These are phyloP conservation scores for Rhypophila decipiens DNA, from an alignment of 495 filamentous ascomycete genomes.

Conservation along the genomic window DNA sequence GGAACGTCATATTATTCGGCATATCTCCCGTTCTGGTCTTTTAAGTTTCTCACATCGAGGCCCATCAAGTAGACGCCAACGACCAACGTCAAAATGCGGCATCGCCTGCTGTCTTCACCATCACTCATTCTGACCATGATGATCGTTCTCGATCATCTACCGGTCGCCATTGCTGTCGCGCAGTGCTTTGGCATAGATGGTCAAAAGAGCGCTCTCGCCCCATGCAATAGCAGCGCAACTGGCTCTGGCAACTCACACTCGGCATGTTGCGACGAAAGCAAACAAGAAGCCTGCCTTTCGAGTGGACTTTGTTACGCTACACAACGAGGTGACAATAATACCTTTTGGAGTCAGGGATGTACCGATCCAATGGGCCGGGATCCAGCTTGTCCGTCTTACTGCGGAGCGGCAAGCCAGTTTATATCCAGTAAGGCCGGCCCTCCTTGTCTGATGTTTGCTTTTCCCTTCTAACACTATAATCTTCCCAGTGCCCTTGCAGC, in stretches of 20 bases:
- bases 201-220: constrained; percentile 11
- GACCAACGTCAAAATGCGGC: background rate
- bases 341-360: constrained; percentile 24
- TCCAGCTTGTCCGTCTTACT: constrained; percentile 25
- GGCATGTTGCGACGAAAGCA: constrained; percentile 22
- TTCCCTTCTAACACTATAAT: too few species aligned
- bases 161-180: background rate
- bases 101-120: background rate
- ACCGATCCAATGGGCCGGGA: constrained; percentile 25
- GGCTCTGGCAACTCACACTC: constrained; percentile 20
- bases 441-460: background rate
- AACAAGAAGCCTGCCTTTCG: constrained; percentile 27
- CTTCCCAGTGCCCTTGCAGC: constrained; percentile 12
- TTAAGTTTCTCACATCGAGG: too few species aligned
- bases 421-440: constrained; percentile 5
- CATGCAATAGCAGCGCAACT: constrained; percentile 13
- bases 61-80: background rate
- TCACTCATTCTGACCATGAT: background rate
- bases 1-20: too few species aligned
- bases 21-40: too few species aligned
- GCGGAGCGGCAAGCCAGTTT: constrained; percentile 9
- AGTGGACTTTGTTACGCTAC: constrained; percentile 25
- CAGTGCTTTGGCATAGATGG: constrained; percentile 18
- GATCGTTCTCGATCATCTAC: background rate
- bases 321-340: constrained; percentile 18